Percentiles rank a stretch among this genome's conserved stretches.
phyloP scores from a whole-genome alignment of 208 protist genomes.

The Leishmania aethiopica region DNA sequence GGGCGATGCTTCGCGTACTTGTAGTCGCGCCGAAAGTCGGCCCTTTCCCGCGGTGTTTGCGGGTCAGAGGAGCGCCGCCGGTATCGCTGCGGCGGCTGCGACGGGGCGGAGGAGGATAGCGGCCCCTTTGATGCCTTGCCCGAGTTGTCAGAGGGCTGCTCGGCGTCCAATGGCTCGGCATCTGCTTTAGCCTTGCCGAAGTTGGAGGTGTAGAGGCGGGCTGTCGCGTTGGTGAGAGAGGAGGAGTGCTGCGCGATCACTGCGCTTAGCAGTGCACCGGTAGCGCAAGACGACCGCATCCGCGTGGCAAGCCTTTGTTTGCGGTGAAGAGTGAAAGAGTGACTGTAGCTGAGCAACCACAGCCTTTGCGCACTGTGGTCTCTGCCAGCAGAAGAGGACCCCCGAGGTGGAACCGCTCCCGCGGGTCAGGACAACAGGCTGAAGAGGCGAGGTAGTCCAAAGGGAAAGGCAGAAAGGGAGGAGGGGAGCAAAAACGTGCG shows the following conservation, averaged over 20 bases:
- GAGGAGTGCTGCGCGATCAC: background rate
- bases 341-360: too few species aligned
- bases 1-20: conserved; percentile 73
- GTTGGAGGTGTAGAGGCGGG: conserved; percentile 14
- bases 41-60: conserved; percentile 67
- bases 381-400: background rate
- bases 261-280: background rate
- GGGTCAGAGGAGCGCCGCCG: conserved; percentile 75
- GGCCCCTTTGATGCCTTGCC: background rate
- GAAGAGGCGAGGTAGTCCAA: background rate
- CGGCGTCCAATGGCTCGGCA: background rate
- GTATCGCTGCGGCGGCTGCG: conserved; percentile 35
- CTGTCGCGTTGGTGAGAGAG: background rate
- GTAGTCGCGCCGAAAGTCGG: conserved; percentile 79
- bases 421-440: conserved; percentile 1
- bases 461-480: background rate
- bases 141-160: background rate
- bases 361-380: background rate
- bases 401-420: background rate
- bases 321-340: background rate
- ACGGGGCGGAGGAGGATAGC: background rate
- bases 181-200: conserved; percentile 8
- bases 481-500: background rate
- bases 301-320: background rate
- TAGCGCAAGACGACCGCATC: conserved; percentile 1